Base-by-base conservation (phyloP, 2,329 filamentous ascomycete genomes). In the Arachnomyces sp. region DNA sequence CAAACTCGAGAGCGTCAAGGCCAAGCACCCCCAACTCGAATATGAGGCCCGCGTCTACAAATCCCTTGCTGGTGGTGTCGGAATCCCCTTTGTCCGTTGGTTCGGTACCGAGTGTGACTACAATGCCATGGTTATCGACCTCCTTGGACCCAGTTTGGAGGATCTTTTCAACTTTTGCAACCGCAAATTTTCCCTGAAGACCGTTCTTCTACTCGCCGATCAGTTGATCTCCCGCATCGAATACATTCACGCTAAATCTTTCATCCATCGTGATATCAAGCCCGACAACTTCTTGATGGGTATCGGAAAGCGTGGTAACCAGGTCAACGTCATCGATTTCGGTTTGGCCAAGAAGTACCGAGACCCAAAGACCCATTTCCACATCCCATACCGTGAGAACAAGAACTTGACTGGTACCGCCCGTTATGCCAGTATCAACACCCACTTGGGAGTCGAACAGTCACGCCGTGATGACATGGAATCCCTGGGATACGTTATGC, bases 161-260 rank as follows among this genome's bases (percentile, higher is more conserved):
- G 92, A 98, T 63, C 77, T 98, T 28, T 98, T 98, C 85, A 96
- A 98, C 79, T 96, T 96, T 68, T 98, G 92, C 81, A 96, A 96
- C 81, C 84, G 92, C 67, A 96, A 96, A 67, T 98, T 96, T 74
- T 95, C 92, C 9, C 72, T 98, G 53, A 98, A 98, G 82, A 98
- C 92, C 1, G 92, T 98, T 18, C 77, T 98, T 32, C 79, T 98
- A 17, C 79, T 98, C 36, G 92, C 92, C 61, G 92, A 98, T 58
- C 92, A 98, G 72, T 82, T 95, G 66, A 96, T 98, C 65, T 96
- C 90, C 51, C 89, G 92, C 57, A 95, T 98, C 67, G 92, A 98
- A 71, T 96, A 96, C 72, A 98, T 98, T 57, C 92, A 98, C 66
- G 92, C 92, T 73, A 96, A 96, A 71, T 95, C 88, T 7, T 96